Conservation (phyloP, 176 grass and related monocot species). For the Chrysopogon serrulatus region DNA sequence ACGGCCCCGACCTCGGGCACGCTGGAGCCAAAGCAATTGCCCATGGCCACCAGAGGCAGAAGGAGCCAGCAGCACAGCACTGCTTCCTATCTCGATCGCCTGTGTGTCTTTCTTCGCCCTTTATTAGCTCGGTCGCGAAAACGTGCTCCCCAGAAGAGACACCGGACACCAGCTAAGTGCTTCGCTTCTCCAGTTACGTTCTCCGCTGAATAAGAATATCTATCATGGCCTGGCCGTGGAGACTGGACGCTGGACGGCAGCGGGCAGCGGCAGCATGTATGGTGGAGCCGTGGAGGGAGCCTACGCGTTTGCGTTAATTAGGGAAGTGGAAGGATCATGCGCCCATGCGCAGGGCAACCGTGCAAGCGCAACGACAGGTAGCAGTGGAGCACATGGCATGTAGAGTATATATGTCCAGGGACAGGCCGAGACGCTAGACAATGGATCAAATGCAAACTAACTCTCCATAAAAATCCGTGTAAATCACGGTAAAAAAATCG, state of each 20-base stretch:
- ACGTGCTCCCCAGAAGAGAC: neutral
- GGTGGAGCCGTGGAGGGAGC: too few relatives aligned
- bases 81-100: neutral
- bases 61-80: neutral
- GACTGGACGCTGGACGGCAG: too few relatives aligned
- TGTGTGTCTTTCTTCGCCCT: neutral
- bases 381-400: neutral
- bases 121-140: neutral
- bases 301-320: neutral
- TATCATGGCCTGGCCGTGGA: neutral
- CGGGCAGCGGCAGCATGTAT: neutral
- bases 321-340: conserved; percentile 15
- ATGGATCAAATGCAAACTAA: too few relatives aligned
- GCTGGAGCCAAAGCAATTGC: conserved; percentile 46
- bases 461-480: too few relatives aligned
- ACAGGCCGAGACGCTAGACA: too few relatives aligned
- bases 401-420: too few relatives aligned
- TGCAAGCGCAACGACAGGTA: neutral
- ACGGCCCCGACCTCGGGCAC: conserved; percentile 19
- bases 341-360: too few relatives aligned
- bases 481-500: too few relatives aligned
- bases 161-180: conserved; percentile 6
- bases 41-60: conserved; percentile 11
- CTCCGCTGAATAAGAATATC: neutral
- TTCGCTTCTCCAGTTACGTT: neutral